Evolutionary conservation across 2,329 filamentous ascomycete genomes (phyloP), one percentile per base, ranked within the genome.

Genomic region (Trematosphaeria pertusa): DNA sequence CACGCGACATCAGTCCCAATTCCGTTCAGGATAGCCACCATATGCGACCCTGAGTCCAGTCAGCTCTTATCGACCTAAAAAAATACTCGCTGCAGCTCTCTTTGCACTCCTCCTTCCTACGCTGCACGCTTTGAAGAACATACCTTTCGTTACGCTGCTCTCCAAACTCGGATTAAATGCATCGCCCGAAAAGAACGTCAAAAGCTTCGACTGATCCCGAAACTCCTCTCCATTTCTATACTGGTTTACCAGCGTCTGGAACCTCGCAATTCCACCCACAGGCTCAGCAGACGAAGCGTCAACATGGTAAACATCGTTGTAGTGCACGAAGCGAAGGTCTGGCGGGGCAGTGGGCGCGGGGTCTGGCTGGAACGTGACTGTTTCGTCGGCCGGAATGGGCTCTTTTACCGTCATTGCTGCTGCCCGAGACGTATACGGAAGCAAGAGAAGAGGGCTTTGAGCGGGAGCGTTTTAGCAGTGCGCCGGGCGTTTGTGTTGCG

Each of bases 241-340:
- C 69, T 92, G 81, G 48, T 90, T 86, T 56, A 87, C 80, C 19
- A 94, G 75, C 3, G 86, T 87, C 68, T 94, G 86, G 73, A 97
- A 96, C 37, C 92, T 82, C 21, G 89, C 79, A 32, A 88, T 81
- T 14, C 92, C 92, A 20, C 92, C 92, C 2, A 91, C 85, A 1
- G 92, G 92, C 65, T 96, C 90, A 12, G 87, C 84, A 19, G 89
- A 91, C 2, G 79, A 78, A 36, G 81, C 60, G 72, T 96, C 91
- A 43, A 96, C 83, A 62, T 96, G 92, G 71, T 96, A 96, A 50
- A 96, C 91, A 73, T 97, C 91, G 72, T 96, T 96, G 79, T 88
- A 96, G 75, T 96, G 92, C 22, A 96, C 70, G 44, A 96, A 73
- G n/a, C 91, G 85, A 39, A 96, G 75, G 67, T 91, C 87, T 34